These are phyloP conservation scores for Usnea hakonensis DNA, from an alignment of 495 filamentous ascomycete genomes.

Conservation along the genomic window DNA sequence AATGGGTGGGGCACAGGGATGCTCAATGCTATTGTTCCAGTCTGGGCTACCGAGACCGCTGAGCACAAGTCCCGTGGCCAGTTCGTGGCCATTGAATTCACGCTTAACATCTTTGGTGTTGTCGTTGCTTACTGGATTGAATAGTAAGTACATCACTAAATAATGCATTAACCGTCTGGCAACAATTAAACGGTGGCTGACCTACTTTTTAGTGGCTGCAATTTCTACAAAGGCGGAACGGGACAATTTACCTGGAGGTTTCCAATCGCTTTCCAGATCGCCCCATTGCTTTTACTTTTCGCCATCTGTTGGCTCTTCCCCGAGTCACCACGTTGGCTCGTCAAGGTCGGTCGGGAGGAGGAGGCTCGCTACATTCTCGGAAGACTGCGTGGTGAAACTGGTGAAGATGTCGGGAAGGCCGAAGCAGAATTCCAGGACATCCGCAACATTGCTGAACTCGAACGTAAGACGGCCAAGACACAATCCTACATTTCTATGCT, in stretches of 20 bases:
- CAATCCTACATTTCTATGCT: constrained; percentile 57
- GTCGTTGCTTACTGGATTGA: constrained; percentile 68
- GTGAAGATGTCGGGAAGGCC: constrained; percentile 45
- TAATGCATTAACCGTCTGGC: neutral
- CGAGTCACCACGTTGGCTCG: constrained; percentile 58
- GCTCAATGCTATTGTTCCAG: constrained; percentile 62
- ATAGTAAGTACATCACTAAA: constrained; percentile 38
- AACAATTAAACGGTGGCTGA: constrained; percentile 22
- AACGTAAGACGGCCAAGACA: constrained; percentile 42
- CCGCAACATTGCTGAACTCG: constrained; percentile 47
- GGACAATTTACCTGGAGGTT: constrained; percentile 59
- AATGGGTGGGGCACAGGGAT: constrained; percentile 70
- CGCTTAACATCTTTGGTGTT: constrained; percentile 65
- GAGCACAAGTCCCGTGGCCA: constrained; percentile 61
- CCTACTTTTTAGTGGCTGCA: constrained; percentile 38
- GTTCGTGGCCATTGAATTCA: constrained; percentile 68
- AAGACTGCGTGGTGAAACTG: constrained; percentile 51
- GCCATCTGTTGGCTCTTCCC: constrained; percentile 53
- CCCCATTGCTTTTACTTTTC: constrained; percentile 50
- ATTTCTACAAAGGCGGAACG: constrained; percentile 47
- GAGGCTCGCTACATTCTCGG: constrained; percentile 56
- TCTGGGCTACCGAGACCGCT: constrained; percentile 63
- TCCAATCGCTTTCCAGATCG: constrained; percentile 64
- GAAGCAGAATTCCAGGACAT: constrained; percentile 61
- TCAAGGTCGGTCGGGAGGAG: constrained; percentile 53